Evolutionary conservation across 129 eudicot genomes (phyloP).

Genomic region (Flaveria brownii): DNA sequence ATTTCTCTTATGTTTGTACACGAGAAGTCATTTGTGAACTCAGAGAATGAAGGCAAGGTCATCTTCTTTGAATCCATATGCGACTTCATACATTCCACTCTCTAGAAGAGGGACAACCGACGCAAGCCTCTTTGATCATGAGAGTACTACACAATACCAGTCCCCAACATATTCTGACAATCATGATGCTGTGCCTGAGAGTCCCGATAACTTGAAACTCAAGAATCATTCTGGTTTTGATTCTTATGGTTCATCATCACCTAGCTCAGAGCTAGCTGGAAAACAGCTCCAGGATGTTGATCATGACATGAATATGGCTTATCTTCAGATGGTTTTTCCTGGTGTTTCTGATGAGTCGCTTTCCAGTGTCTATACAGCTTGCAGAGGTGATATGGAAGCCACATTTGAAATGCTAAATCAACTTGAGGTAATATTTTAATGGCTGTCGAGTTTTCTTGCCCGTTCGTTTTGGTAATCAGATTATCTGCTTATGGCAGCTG

Average conservation of each 20-base stretch:
- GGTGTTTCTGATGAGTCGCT: slow-evolving; percentile 76
- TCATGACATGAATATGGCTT: slow-evolving; percentile 79
- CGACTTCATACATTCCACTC: slow-evolving; percentile 72
- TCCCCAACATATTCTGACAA: slow-evolving; percentile 30
- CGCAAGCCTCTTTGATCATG: slow-evolving; percentile 45
- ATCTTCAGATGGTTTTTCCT: slow-evolving; percentile 79
- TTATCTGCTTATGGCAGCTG: slow-evolving; percentile 38
- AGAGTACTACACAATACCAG: slow-evolving; percentile 35
- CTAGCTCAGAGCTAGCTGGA: slow-evolving; percentile 40
- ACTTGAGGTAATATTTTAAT: slow-evolving; percentile 60
- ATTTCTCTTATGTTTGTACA: neutral
- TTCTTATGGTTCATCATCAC: slow-evolving; percentile 54
- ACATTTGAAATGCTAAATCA: slow-evolving; percentile 79
- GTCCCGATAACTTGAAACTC: slow-evolving; percentile 40
- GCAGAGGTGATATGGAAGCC: slow-evolving; percentile 70
- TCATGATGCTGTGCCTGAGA: slow-evolving; percentile 29
- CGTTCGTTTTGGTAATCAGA: neutral
- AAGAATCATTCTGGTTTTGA: slow-evolving; percentile 43
- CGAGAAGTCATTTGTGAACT: slow-evolving; percentile 38
- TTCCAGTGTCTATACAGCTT: slow-evolving; percentile 67
- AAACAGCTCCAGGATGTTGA: slow-evolving; percentile 53
- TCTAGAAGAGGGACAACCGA: slow-evolving; percentile 56
- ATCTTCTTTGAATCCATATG: slow-evolving; percentile 81
- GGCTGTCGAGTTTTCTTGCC: neutral
- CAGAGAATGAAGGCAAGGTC: slow-evolving; percentile 70